Percentiles rank a stretch among this genome's conserved stretches.
Conservation (phyloP, 352 stramenopile species). For the Blastocystis sp. region DNA sequence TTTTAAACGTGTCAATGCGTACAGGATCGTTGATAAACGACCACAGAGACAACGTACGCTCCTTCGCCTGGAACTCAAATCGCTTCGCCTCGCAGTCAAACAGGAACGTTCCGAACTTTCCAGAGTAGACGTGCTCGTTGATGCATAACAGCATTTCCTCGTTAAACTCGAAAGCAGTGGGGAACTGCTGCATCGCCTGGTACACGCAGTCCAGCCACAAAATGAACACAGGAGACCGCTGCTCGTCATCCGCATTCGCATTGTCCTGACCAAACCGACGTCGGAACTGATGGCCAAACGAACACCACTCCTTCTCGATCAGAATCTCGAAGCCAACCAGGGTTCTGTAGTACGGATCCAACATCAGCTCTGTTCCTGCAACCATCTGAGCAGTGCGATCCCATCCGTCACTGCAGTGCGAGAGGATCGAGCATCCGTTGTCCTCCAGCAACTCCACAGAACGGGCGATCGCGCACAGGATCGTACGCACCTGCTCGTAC, state of each 20-base stretch:
- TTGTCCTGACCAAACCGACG: constrained; percentile 84
- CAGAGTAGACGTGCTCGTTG: constrained; percentile 89
- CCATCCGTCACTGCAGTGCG: constrained; percentile 97
- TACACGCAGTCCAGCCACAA: constrained; percentile 96
- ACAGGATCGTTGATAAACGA: constrained; percentile 58
- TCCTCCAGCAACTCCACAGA: constrained; percentile 85
- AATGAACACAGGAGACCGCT: constrained; percentile 94
- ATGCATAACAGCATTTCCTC: constrained; percentile 81
- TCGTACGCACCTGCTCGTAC: constrained; percentile 83
- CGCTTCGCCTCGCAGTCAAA: constrained; percentile 86
- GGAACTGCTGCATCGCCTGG: constrained; percentile 90
- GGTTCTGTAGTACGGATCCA: constrained; percentile 95
- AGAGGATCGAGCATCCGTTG: constrained; percentile 84
- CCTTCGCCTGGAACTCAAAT: constrained; percentile 60
- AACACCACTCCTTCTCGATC: constrained; percentile 93
- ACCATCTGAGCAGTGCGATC: constrained; percentile 95
- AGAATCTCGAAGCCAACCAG: constrained; percentile 88
- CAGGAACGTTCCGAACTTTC: constrained; percentile 93
- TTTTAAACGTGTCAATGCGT: constrained; percentile 29
- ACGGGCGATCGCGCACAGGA: constrained; percentile 83
- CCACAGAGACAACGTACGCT: constrained; percentile 44
- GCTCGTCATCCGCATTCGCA: constrained; percentile 81
- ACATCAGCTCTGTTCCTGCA: constrained; percentile 85
- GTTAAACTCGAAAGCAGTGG: constrained; percentile 93
- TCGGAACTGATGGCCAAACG: constrained; percentile 95